Evolutionary conservation across 371 early-diverging fungal species (phyloP), one percentile per base, ranked within the genome.

Genomic region (Mortierella sp.): DNA sequence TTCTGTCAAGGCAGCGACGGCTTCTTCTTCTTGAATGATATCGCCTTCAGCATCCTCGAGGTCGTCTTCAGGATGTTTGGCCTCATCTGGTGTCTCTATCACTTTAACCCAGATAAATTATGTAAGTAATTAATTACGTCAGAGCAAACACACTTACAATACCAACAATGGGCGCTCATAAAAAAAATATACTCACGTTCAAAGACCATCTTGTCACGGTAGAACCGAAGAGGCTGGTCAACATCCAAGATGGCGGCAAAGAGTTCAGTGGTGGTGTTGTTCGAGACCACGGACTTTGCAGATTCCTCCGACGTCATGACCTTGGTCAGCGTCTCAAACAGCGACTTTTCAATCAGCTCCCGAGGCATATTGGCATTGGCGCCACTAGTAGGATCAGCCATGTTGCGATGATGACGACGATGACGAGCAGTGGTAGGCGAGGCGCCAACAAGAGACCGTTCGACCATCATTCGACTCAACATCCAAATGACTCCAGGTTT

Each of bases 401-500:
- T 34, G 34, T 34, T 31, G 7, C 31, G 14, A 3, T 1, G 28
- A 57, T 11, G 26, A 11, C 70, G 26, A 0, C 5, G 73, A 34
- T 47, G 50, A 21, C 68, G 68, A 11, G 24, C 2, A 10, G 70
- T 19, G 2, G n/a, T 19, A 52, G n/a, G 14, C 65, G 42, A 19
- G 38, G 71, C 8, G 24, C 55, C 75, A 11, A 81, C 75, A 52
- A 85, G 79, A 0, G 81, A 68, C 14, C 85, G 79, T 26, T 85
- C 85, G 28, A 81, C 77, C 81, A 81, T 81, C 63, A 81, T 76
- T 31, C 85, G 77, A 19, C 72, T 75, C 24, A 85, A 19, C 26
- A 73, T 81, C 85, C 85, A 85, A 21, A 81, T 73, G n/a, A 70
- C 79, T 0, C 85, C 81, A 3, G 85, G 82, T 24, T 63, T 78